These are phyloP conservation scores for Saccharomycopsis selenospora DNA, from an alignment of 805 yeast species.

Conservation along the genomic window DNA sequence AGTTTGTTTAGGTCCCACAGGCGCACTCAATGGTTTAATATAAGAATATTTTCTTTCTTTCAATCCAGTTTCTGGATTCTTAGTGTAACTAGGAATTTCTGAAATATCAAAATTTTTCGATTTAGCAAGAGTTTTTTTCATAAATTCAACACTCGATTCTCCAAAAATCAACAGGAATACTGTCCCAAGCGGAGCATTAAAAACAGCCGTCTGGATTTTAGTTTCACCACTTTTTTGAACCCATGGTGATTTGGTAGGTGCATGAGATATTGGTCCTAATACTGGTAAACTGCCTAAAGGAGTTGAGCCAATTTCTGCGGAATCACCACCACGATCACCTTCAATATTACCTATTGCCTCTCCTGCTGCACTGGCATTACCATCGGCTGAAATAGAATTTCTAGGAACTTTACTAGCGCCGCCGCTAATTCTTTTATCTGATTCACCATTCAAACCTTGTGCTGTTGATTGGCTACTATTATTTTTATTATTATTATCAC, in stretches of 20 bases:
- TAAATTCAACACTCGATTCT: slow-evolving; percentile 37
- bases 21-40: slow-evolving; percentile 54
- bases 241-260: slow-evolving; percentile 41
- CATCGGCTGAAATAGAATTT: slow-evolving; percentile 3
- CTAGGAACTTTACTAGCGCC: too few species aligned
- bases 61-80: slow-evolving; percentile 25
- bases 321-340: too few species aligned
- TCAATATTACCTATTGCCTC: too few species aligned
- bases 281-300: slow-evolving; percentile 34
- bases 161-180: slow-evolving; percentile 59
- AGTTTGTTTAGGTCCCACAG: slow-evolving; percentile 76
- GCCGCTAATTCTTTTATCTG: too few species aligned
- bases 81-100: slow-evolving; percentile 36
- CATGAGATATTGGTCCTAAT: slow-evolving; percentile 31
- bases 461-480: too few species aligned
- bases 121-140: slow-evolving; percentile 40
- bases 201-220: slow-evolving; percentile 44
- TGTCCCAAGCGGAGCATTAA: slow-evolving; percentile 60
- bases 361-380: slow-evolving; percentile 20
- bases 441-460: too few species aligned
- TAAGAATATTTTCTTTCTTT: slow-evolving; percentile 46
- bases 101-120: slow-evolving; percentile 61
- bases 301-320: slow-evolving; percentile 16
- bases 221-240: slow-evolving; percentile 42
- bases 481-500: too few species aligned